Percentiles rank a stretch among this genome's conserved stretches.
These are phyloP conservation scores for Cornus controversa DNA, from an alignment of 148 eudicot genomes.

Conservation along the genomic window DNA sequence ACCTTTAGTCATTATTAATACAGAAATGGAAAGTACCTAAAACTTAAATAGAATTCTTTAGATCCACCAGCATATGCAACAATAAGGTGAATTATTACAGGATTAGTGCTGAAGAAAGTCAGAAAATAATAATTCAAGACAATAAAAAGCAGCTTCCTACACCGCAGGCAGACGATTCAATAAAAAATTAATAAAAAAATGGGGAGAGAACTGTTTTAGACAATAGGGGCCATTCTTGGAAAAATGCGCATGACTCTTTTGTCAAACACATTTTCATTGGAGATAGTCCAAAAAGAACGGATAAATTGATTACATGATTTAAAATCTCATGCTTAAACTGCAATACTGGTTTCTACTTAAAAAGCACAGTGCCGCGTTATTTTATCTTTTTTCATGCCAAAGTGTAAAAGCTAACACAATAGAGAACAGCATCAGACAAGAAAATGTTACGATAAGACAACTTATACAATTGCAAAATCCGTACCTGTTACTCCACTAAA, in stretches of 20 bases:
- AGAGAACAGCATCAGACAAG: background rate
- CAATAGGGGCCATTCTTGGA: background rate
- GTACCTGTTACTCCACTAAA: constrained; percentile 88
- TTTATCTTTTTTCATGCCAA: background rate
- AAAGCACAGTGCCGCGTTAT: background rate
- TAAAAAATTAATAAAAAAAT: background rate
- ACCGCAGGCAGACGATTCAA: background rate
- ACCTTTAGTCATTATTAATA: background rate
- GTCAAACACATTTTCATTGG: background rate
- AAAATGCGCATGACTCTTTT: background rate
- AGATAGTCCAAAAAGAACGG: background rate
- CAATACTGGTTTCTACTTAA: too few relatives aligned
- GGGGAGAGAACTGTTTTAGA: background rate
- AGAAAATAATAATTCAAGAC: background rate
- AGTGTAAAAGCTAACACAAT: background rate
- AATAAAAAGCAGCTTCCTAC: background rate
- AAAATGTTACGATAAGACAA: background rate
- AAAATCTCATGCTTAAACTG: too few relatives aligned
- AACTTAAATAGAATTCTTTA: background rate
- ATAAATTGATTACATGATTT: background rate
- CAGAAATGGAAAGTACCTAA: background rate
- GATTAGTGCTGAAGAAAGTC: background rate
- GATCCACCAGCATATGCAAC: background rate
- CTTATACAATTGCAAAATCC: background rate
- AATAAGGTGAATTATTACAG: background rate